Base-by-base conservation (phyloP, 805 yeast genomes). In the Schwanniomyces polymorphus region DNA sequence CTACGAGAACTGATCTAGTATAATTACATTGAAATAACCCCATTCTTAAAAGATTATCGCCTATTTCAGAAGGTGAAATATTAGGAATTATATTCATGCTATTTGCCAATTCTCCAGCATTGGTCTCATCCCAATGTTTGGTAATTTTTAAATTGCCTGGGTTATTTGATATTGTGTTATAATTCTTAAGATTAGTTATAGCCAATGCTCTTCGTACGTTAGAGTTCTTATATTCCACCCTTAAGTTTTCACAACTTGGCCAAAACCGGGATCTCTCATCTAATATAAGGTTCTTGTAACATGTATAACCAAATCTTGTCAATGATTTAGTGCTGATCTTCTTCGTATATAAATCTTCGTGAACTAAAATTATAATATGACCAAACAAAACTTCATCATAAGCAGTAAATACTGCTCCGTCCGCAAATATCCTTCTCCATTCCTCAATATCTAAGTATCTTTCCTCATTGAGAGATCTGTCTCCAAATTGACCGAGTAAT, bases 41-140 rank as follows among this genome's bases (percentile, higher is more conserved):
- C 56, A 76, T 44, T 41, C 79, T 65, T n/a, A 82, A 58, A 8
- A 92, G 53, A 33, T 74, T 68, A 27, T 63, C 55, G 3, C 96
- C 94, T 14, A 87, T 64, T 4, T 79, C 79, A 0, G 60, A 55
- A 0, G 95, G 90, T 0, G 79, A 63, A 45, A 68, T 72, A 3
- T 77, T 70, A 7, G 76, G 72, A 3, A 88, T 67, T 2, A 85
- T 67, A 3, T 57, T 57, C 85, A 91, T 85, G 11, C 68, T 52
- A 27, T 86, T 80, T 0, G 97, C 96, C 25, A 88, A 60, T 8
- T 78, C 77, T 0, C 97, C 98, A 1, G 97, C 97, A 45, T 79
- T 76, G 0, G 92, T 86, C 55, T 89, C 97, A 64, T 92, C 97
- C 75, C 75, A 72, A 9, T 47, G 49, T 37, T 42, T 55, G 7